A percentile compares a stretch with the other conserved stretches of the same genome.
phyloP scores from a whole-genome alignment of 768 basidiomycete species.

The Lenzites betulinus region DNA sequence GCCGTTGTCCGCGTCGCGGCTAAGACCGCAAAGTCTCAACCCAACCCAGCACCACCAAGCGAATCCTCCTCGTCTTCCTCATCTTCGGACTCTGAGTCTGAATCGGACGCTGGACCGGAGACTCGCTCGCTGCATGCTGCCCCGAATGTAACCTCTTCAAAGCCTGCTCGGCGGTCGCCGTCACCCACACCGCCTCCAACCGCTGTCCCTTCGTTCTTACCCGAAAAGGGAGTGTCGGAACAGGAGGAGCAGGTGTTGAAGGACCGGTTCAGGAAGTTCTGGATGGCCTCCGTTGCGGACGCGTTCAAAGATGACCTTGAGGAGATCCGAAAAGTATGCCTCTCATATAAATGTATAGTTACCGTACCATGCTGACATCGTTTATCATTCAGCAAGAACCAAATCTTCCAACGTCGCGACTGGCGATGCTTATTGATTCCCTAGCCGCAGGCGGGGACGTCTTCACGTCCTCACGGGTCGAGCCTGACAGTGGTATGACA shows the following conservation, averaged over 20 bases:
- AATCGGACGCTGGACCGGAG: conserved; percentile 15
- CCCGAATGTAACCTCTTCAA: neutral
- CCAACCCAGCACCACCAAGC: conserved; percentile 8
- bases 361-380: neutral
- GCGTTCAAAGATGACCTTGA: conserved; percentile 86
- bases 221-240: conserved; percentile 32
- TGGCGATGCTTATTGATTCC: conserved; percentile 80
- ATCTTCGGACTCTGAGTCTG: conserved; percentile 23
- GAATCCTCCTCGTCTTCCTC: conserved; percentile 19
- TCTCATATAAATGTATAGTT: neutral
- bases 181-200: conserved; percentile 36
- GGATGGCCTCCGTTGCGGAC: conserved; percentile 83
- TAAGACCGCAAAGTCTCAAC: neutral
- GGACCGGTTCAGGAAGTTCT: conserved; percentile 77
- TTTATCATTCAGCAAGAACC: conserved; percentile 50
- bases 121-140: neutral
- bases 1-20: conserved; percentile 17
- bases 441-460: conserved; percentile 78
- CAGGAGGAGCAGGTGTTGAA: conserved; percentile 56
- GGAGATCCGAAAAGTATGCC: conserved; percentile 74
- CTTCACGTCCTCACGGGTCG: conserved; percentile 47
- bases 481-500: conserved; percentile 42
- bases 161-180: conserved; percentile 28
- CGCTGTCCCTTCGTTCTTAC: conserved; percentile 60
- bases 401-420: conserved; percentile 63